phyloP scores from a whole-genome alignment of 352 stramenopile genomes.

The Plasmopara viticola region DNA sequence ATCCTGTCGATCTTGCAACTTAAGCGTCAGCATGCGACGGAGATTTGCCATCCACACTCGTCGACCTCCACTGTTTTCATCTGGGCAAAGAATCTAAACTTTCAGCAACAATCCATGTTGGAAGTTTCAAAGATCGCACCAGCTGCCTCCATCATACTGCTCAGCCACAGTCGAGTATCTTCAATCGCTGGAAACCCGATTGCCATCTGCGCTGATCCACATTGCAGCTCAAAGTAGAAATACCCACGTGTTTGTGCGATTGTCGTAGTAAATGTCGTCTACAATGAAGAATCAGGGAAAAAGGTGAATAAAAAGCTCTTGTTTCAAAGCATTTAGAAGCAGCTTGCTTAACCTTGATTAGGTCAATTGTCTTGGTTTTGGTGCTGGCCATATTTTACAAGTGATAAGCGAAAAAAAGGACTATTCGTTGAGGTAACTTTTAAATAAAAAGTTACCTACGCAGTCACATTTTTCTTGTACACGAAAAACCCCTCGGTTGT shows the following conservation, averaged over 20 bases:
- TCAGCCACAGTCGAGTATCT: constrained; percentile 48
- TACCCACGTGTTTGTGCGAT: constrained; percentile 39
- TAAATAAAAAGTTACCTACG: constrained; percentile 14
- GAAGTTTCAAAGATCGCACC: constrained; percentile 12
- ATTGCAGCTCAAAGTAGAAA: constrained; percentile 57
- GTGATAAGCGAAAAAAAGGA: constrained; percentile 1
- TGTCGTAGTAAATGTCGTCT: constrained; percentile 35
- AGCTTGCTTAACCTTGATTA: constrained; percentile 44
- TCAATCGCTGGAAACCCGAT: constrained; percentile 47
- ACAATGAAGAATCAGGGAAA: constrained; percentile 3
- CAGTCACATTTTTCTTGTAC: constrained; percentile 65
- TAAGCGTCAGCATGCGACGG: constrained; percentile 42
- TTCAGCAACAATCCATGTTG: not conserved
- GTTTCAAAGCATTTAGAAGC: not conserved
- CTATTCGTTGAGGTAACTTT: not conserved
- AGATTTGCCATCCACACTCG: constrained; percentile 63
- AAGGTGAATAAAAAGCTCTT: constrained; percentile 2
- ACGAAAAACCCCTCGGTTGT: constrained; percentile 56
- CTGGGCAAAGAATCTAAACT: constrained; percentile 11
- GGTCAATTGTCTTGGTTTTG: constrained; percentile 61
- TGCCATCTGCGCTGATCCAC: constrained; percentile 30
- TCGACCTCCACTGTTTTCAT: constrained; percentile 66
- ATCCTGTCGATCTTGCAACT: constrained; percentile 40
- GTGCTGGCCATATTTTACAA: constrained; percentile 11
- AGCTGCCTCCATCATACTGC: constrained; percentile 55